phyloP scores from a whole-genome alignment of 352 stramenopile species.

The Globisporangium splendens region DNA sequence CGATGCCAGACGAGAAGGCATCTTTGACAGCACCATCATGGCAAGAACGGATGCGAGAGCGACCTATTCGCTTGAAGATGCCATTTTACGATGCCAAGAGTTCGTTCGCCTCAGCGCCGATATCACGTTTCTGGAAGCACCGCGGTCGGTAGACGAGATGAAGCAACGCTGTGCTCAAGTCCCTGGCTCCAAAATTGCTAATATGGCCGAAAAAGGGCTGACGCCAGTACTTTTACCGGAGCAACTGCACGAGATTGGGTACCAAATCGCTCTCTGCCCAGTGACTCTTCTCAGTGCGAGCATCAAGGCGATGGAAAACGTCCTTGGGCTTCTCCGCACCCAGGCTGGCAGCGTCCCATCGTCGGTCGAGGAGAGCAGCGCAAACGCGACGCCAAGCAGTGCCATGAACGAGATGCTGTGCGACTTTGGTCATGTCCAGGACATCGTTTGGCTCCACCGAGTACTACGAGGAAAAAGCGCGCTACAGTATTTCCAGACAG shows the following conservation, averaged over 20 bases:
- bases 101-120: constrained; percentile 91
- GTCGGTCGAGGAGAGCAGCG: constrained; percentile 18
- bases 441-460: constrained; percentile 87
- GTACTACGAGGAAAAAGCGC: constrained; percentile 74
- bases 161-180: constrained; percentile 87
- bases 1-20: constrained; percentile 83
- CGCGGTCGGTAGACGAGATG: constrained; percentile 90
- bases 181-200: constrained; percentile 84
- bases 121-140: constrained; percentile 95
- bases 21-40: constrained; percentile 91
- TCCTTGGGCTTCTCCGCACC: constrained; percentile 78
- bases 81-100: constrained; percentile 88
- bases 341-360: constrained; percentile 18
- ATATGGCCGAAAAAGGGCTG: constrained; percentile 88
- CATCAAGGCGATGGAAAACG: constrained; percentile 91
- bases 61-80: constrained; percentile 89
- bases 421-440: constrained; percentile 78
- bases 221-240: constrained; percentile 89
- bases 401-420: constrained; percentile 85
- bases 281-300: constrained; percentile 91
- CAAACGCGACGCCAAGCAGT: constrained; percentile 32
- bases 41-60: constrained; percentile 91
- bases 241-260: constrained; percentile 90
- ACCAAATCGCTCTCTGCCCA: constrained; percentile 92
- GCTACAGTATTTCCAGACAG: constrained; percentile 16